Evolutionary conservation across 495 filamentous ascomycete species (phyloP), one percentile per base, ranked within the genome.

Genomic region (Penicillium verhagenii): DNA sequence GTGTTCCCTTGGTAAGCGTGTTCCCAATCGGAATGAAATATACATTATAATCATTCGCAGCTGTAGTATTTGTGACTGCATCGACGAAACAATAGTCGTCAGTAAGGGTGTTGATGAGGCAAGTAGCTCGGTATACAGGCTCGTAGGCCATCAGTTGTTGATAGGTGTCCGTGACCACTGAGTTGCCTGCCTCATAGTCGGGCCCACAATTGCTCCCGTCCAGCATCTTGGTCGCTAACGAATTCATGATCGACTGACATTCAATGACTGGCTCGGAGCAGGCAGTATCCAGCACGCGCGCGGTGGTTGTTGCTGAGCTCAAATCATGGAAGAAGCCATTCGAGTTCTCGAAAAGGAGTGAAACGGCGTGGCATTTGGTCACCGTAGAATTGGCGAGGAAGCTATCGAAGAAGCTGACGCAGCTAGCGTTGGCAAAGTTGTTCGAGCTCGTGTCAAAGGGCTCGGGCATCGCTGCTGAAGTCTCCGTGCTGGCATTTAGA

Each of bases 1-100:
- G 89, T 16, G 76, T 70, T 18, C 78, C 79, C 4, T 76, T 76
- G 0, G 87, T 84, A 2, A 97, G 70, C 4, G 70, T 54, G n/a
- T 79, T 81, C 24, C 93, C 93, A 35, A 96, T 77, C 5, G 94
- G 88, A 1, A 97, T 73, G 60, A 86, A 91, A 73, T 97, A 98
- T 16, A 92, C 73, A 55, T 91, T 89, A 31, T 84, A 78, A 65
- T 90, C 86, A 23, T 80, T 79, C 0, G 86, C 74, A 23, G 82
- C 86, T 9, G 82, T 77, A 16, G 63, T 60, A 67, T 96, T 96
- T 9, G 86, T 91, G 53, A 91, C 82, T 21, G 92, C 91, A 61
- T 91, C 87, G 53, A 90, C 90, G 65, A 91, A 97, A 72, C 86
- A 82, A 53, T 78, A 82, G 46, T 76, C 53, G 5, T 62, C 29